Evolutionary conservation across 768 basidiomycete species (phyloP).

Genomic region (Amanita phalloides): DNA sequence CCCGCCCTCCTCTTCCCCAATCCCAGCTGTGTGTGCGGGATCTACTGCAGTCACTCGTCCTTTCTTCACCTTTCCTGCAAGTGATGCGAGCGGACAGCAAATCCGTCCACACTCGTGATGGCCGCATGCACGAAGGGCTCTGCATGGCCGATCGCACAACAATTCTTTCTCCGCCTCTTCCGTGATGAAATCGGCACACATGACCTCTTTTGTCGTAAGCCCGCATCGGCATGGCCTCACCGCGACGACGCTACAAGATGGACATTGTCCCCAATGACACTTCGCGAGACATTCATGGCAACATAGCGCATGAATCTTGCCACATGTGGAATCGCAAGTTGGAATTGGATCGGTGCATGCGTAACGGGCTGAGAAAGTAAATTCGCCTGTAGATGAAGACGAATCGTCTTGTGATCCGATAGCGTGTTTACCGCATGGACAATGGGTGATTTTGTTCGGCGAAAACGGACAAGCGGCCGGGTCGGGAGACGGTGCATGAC

Average conservation of each 20-base stretch:
- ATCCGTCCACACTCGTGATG: slow-evolving; percentile 75
- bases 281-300: slow-evolving; percentile 56
- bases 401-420: slow-evolving; percentile 25
- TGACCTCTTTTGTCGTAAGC: slow-evolving; percentile 39
- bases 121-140: slow-evolving; percentile 72
- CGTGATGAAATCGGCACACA: slow-evolving; percentile 38
- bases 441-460: slow-evolving; percentile 54
- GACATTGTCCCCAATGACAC: slow-evolving; percentile 77
- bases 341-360: slow-evolving; percentile 72
- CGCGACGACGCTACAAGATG: slow-evolving; percentile 63
- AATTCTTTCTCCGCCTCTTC: slow-evolving; percentile 37
- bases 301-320: slow-evolving; percentile 53
- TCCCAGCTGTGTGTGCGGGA: slow-evolving; percentile 14
- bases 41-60: slow-evolving; percentile 19
- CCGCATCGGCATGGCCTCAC: slow-evolving; percentile 85
- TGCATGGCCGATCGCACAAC: slow-evolving; percentile 73
- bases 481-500: slow-evolving; percentile 60
- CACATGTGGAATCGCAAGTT: slow-evolving; percentile 63
- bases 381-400: slow-evolving; percentile 15
- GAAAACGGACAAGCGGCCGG: slow-evolving; percentile 64
- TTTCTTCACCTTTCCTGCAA: slow-evolving; percentile 50
- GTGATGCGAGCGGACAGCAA: slow-evolving; percentile 82
- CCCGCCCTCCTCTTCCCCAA: slow-evolving; percentile 51
- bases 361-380: slow-evolving; percentile 30
- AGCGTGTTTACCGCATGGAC: slow-evolving; percentile 70